A percentile compares a stretch with the other conserved stretches of the same genome.
Conservation (phyloP, 2,329 filamentous ascomycete species). For the Calonectria honghensis region DNA sequence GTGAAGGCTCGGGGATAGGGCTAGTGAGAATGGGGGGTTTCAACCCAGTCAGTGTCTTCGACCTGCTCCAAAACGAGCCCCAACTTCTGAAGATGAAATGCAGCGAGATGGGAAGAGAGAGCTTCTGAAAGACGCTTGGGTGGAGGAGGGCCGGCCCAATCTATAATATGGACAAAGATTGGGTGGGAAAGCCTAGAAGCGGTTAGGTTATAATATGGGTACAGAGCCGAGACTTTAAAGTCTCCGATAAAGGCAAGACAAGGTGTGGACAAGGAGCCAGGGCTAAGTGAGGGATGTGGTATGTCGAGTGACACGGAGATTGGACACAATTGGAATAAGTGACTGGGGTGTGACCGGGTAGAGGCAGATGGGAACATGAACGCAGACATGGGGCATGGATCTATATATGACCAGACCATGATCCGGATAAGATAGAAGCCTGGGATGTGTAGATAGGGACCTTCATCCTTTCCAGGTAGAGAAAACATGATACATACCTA, state of each 20-base stretch:
- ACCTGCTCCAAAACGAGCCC: not conserved
- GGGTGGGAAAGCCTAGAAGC: conserved; percentile 16
- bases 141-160: conserved; percentile 20
- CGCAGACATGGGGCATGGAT: conserved; percentile 32
- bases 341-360: conserved; percentile 46
- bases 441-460: conserved; percentile 17
- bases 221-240: conserved; percentile 28
- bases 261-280: conserved; percentile 46
- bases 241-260: conserved; percentile 34
- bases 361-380: conserved; percentile 33
- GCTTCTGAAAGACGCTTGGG: not conserved
- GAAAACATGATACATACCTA: conserved; percentile 24
- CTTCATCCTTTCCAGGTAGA: conserved; percentile 4
- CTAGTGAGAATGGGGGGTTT: not conserved
- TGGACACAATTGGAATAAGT: conserved; percentile 43
- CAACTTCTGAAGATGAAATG: not conserved
- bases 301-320: conserved; percentile 36
- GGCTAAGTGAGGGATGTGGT: conserved; percentile 23
- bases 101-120: conserved; percentile 9
- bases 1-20: not conserved
- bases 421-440: conserved; percentile 35
- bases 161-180: conserved; percentile 32
- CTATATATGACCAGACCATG: conserved; percentile 30
- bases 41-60: not conserved
- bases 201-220: conserved; percentile 35